Conservation (phyloP, 345 rosid genomes). For the Moricandia arvensis region DNA sequence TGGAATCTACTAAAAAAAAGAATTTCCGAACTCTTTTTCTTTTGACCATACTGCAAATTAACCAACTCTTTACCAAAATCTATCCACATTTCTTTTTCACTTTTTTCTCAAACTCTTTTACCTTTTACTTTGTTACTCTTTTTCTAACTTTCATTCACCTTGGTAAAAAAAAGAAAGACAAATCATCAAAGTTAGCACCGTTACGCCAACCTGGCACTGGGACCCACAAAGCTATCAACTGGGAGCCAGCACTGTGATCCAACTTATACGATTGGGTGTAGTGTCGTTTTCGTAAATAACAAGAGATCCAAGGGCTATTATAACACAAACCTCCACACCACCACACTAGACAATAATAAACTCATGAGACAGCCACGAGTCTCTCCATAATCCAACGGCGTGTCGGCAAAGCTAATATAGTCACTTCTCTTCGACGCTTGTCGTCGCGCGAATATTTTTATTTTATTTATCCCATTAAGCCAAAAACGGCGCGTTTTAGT, state of each 20-base stretch:
- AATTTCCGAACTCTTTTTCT: background rate
- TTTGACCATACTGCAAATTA: background rate
- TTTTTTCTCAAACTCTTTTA: background rate
- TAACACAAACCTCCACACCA: background rate
- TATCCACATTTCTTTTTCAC: background rate
- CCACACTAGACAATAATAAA: background rate
- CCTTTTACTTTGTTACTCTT: background rate
- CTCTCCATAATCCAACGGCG: constrained; percentile 5
- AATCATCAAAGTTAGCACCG: constrained; percentile 1
- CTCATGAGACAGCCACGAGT: constrained; percentile 20
- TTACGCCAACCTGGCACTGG: constrained; percentile 14
- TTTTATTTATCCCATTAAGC: background rate
- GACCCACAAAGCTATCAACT: constrained; percentile 5
- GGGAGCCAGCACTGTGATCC: constrained; percentile 25
- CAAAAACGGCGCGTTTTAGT: background rate
- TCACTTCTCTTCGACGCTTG: constrained; percentile 26
- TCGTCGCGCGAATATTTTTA: background rate
- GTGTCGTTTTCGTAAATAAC: constrained; percentile 34
- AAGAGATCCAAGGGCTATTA: constrained; percentile 29
- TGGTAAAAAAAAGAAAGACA: background rate
- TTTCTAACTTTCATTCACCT: background rate
- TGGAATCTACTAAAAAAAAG: background rate
- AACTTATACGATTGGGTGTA: constrained; percentile 9
- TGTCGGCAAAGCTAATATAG: constrained; percentile 36
- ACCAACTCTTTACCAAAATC: background rate